phyloP scores from a whole-genome alignment of 106 monocot genomes.

The Alisma plantagoaquatica region DNA sequence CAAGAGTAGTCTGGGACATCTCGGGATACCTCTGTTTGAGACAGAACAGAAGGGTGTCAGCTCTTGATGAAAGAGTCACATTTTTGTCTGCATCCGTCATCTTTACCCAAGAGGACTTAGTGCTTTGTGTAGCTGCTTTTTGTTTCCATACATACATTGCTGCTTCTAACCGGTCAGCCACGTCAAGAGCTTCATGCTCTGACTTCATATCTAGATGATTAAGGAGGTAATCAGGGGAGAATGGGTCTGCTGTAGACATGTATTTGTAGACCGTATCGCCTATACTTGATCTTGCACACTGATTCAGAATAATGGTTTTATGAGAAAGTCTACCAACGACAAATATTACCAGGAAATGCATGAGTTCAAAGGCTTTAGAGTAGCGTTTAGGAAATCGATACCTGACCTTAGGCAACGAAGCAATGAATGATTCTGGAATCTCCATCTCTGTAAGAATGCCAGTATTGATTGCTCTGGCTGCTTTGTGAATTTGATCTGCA shows the following conservation, averaged over 20 bases:
- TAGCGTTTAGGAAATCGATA: neutral
- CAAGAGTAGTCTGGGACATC: conserved; percentile 71
- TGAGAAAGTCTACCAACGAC: neutral
- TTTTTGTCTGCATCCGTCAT: conserved; percentile 61
- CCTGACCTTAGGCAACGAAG: conserved; percentile 61
- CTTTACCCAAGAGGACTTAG: conserved; percentile 59
- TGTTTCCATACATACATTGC: conserved; percentile 68
- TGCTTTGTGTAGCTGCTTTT: conserved; percentile 32
- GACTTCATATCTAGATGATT: conserved; percentile 53
- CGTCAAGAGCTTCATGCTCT: conserved; percentile 70
- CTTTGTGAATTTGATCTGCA: conserved; percentile 83
- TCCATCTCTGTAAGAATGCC: conserved; percentile 67
- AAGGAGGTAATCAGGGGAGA: conserved; percentile 53
- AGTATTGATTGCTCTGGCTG: conserved; percentile 71
- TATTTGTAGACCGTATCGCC: conserved; percentile 56
- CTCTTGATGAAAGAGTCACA: conserved; percentile 49
- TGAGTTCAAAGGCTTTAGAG: neutral
- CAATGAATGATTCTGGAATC: conserved; percentile 61
- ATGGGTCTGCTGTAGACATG: conserved; percentile 37
- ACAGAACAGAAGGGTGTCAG: conserved; percentile 40
- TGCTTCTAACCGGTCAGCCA: conserved; percentile 60
- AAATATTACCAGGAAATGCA: neutral
- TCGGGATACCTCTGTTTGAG: conserved; percentile 71
- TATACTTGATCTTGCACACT: conserved; percentile 55
- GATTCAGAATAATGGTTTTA: conserved; percentile 2